Evolutionary conservation across 2,329 filamentous ascomycete species (phyloP).

Genomic region (Stemphylium lycopersici): DNA sequence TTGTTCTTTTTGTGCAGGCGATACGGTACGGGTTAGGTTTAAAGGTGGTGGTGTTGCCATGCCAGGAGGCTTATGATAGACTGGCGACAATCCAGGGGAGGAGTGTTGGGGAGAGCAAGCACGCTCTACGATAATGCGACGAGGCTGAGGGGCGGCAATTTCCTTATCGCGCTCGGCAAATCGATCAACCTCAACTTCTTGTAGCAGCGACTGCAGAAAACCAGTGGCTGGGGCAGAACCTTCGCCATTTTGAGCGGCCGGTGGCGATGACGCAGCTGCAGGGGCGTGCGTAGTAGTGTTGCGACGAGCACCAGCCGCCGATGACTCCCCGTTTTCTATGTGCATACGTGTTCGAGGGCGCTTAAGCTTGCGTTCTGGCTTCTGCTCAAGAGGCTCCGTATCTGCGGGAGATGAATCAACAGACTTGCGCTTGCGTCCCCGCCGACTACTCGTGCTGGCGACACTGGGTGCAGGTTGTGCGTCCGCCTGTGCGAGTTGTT

Average conservation of each 20-base stretch:
- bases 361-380: slow-evolving; percentile 81
- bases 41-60: slow-evolving; percentile 72
- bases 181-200: slow-evolving; percentile 74
- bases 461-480: slow-evolving; percentile 26
- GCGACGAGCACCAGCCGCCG: slow-evolving; percentile 39
- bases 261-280: slow-evolving; percentile 26
- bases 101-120: slow-evolving; percentile 56
- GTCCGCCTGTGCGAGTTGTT: slow-evolving; percentile 53
- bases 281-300: slow-evolving; percentile 25
- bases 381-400: slow-evolving; percentile 63
- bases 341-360: slow-evolving; percentile 79
- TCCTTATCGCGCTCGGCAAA: slow-evolving; percentile 45
- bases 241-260: slow-evolving; percentile 26
- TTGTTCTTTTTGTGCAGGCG: slow-evolving; percentile 55
- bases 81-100: slow-evolving; percentile 72
- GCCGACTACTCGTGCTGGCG: slow-evolving; percentile 46
- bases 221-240: slow-evolving; percentile 63
- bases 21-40: slow-evolving; percentile 64
- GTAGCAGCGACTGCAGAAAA: slow-evolving; percentile 84
- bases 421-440: slow-evolving; percentile 78
- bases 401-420: slow-evolving; percentile 73
- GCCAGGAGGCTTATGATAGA: slow-evolving; percentile 70
- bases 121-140: slow-evolving; percentile 49
- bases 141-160: slow-evolving; percentile 48
- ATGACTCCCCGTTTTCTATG: slow-evolving; percentile 57